Evolutionary conservation across 768 basidiomycete species (phyloP), one percentile per base, ranked within the genome.

Genomic region (Collybia nuda): DNA sequence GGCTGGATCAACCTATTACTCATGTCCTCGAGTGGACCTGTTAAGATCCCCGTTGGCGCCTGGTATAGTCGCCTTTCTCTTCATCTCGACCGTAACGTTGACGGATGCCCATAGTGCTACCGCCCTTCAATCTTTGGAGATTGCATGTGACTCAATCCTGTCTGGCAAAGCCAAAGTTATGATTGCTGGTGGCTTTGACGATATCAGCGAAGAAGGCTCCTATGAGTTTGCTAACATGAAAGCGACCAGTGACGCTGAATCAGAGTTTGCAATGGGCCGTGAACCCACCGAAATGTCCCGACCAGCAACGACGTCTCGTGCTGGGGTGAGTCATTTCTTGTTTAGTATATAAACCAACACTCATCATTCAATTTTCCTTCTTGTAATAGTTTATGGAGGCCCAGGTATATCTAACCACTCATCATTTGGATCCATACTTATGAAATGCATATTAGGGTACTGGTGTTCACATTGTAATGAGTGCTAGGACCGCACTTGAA

Each of bases 141-240:
- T 99, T 58, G 97, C 94, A n/a, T 88, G 90, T 57, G 97, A 99
- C 62, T 90, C 92, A 0, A 88, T 99, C 56, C 68, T 96, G 29
- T 89, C 90, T 6, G 91, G 95, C 54, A 99, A 99, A 69, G 97
- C 97, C 28, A 98, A 98, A 74, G 86, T 99, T 64, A 99, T 99
- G 97, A 86, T 99, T 53, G 90, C 96, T 29, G 97, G 97, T 66
- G 97, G 97, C 51, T 98, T 95, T 73, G 97, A 99, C 63, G 97
- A 99, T 67, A 82, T 98, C 67, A 90, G 88, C 56, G 97, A 99
- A 69, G 97, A 99, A 71, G 97, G 96, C 15, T 98, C 96, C 6
- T 98, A 86, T 68, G 96, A 99, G 69, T 99, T 99, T 70, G 97
- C 94, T 44, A 98, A 98, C 77, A 99, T 99, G 97, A 97, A 98